Evolutionary conservation across 1,284 basidiomycete species (phyloP).

Genomic region (Ustilago sp.): DNA sequence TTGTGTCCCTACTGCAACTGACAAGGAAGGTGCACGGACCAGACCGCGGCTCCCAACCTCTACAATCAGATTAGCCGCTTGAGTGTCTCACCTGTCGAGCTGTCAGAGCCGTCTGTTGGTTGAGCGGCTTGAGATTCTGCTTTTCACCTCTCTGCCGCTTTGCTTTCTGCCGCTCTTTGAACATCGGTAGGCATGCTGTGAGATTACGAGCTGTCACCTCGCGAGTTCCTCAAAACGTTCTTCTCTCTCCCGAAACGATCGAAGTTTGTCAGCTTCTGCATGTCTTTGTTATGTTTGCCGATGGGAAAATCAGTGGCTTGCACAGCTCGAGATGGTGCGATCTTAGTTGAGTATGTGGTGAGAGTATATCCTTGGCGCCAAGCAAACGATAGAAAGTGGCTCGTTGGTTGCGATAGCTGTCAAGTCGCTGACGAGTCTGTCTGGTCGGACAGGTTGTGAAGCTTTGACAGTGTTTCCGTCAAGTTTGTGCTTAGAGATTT

Average conservation of each 20-base stretch:
- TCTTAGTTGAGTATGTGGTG: neutral
- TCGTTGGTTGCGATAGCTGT: too few relatives aligned
- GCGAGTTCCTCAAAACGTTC: neutral
- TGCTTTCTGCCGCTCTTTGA: neutral
- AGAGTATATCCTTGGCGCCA: neutral
- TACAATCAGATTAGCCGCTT: neutral
- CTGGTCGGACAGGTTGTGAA: neutral
- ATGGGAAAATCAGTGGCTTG: slow-evolving; percentile 1
- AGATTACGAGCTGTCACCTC: neutral
- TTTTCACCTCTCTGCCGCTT: neutral
- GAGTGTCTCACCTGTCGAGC: neutral
- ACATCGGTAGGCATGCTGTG: neutral
- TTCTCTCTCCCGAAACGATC: neutral
- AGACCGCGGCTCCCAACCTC: neutral
- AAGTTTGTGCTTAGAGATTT: neutral
- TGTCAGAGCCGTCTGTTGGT: neutral
- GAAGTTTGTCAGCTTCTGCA: neutral
- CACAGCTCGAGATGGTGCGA: neutral
- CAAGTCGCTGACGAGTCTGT: neutral
- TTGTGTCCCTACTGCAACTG: neutral
- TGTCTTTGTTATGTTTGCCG: neutral
- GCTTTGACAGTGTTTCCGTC: neutral
- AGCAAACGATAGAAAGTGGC: neutral
- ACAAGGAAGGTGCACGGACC: neutral
- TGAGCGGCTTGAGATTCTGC: neutral